phyloP scores from a whole-genome alignment of 75 land plant genomes.

The Pinus taeda region DNA sequence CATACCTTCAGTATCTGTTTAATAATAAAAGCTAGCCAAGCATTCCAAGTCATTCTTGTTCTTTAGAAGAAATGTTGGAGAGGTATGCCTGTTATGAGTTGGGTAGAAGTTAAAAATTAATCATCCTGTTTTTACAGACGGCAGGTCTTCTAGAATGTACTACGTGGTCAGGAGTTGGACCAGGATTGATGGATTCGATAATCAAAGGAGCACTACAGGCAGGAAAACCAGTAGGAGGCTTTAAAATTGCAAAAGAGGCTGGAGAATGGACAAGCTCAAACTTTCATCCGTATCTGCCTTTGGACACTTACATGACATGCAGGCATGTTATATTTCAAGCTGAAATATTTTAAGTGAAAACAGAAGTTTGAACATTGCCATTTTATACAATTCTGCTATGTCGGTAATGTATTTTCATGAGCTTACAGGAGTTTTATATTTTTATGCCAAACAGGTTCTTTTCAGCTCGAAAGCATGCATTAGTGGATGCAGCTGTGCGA shows the following conservation, averaged over 20 bases:
- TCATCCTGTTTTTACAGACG: conserved; percentile 36
- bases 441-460: conserved; percentile 61
- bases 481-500: conserved; percentile 85
- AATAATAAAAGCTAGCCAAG: background rate
- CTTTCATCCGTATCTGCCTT: conserved; percentile 74
- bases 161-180: conserved; percentile 93
- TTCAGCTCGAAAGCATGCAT: conserved; percentile 91
- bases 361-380: background rate
- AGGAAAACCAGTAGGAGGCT: conserved; percentile 82
- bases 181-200: conserved; percentile 96
- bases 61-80: background rate
- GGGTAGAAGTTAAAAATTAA: background rate
- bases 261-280: conserved; percentile 72
- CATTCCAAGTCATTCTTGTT: background rate
- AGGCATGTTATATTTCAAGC: conserved; percentile 37
- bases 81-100: background rate
- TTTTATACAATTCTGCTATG: background rate
- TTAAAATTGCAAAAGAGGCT: conserved; percentile 83
- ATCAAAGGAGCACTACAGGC: conserved; percentile 81
- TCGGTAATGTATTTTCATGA: background rate
- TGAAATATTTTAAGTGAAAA: background rate
- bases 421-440: background rate
- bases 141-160: conserved; percentile 81
- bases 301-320: conserved; percentile 79
- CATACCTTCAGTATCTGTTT: background rate